Evolutionary conservation across 176 grass and related monocot species (phyloP).

Genomic region (Juncus effusus): DNA sequence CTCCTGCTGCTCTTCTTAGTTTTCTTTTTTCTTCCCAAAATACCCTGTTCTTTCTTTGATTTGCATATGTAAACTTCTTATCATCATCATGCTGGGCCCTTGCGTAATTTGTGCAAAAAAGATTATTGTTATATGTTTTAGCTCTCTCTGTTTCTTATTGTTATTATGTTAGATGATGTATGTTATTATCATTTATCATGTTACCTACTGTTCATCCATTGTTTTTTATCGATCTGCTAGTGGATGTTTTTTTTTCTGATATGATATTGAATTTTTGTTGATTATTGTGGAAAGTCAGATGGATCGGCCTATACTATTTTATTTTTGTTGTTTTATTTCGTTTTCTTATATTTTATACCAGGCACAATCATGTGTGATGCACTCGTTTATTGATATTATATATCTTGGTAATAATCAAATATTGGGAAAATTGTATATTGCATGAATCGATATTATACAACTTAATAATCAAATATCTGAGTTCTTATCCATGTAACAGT

Average conservation of each 20-base stretch:
- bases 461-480: no score
- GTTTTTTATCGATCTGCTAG: not conserved
- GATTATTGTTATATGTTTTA: conserved; percentile 5
- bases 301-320: no score
- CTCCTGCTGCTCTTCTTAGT: conserved; percentile 59
- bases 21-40: not conserved
- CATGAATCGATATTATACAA: no score
- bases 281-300: no score
- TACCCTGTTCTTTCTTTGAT: conserved; percentile 11
- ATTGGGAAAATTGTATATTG: no score
- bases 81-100: conserved; percentile 11
- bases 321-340: no score
- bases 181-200: not conserved
- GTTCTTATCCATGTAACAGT: no score
- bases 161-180: conserved; percentile 22
- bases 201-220: conserved; percentile 7
- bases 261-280: not conserved
- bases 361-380: no score
- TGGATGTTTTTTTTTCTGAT: not conserved
- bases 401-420: no score
- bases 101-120: conserved; percentile 8
- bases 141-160: not conserved
- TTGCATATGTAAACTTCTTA: conserved; percentile 26
- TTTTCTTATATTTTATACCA: no score
- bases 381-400: no score